Conservation (phyloP, 2,329 filamentous ascomycete genomes). For the Verruconis gallopava region DNA sequence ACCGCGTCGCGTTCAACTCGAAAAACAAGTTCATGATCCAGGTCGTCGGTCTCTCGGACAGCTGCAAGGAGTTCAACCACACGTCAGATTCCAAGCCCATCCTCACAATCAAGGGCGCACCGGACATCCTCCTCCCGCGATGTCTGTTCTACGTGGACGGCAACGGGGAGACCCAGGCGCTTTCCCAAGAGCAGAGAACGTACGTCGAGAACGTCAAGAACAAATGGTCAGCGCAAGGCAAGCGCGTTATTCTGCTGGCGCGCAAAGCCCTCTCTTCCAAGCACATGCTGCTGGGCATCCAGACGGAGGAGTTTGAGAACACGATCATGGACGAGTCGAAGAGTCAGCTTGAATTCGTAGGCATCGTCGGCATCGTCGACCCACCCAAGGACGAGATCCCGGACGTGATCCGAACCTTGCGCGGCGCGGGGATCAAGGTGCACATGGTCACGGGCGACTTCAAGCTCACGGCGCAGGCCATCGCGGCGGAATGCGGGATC, state of each 20-base stretch:
- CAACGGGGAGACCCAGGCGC: constrained; percentile 39
- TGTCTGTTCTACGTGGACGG: constrained; percentile 45
- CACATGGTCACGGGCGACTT: constrained; percentile 78
- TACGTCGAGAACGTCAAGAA: constrained; percentile 50
- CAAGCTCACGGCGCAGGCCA: constrained; percentile 59
- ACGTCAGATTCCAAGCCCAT: constrained; percentile 17
- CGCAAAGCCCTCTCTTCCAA: constrained; percentile 38
- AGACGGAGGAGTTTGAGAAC: constrained; percentile 41
- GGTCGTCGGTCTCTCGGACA: constrained; percentile 35
- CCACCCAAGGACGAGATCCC: constrained; percentile 48
- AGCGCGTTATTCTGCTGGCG: constrained; percentile 53
- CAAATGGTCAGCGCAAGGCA: constrained; percentile 54
- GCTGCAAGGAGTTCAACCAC: constrained; percentile 17
- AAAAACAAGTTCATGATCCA: constrained; percentile 75
- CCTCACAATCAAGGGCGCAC: constrained; percentile 67
- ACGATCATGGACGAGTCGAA: constrained; percentile 42
- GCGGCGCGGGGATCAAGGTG: constrained; percentile 58
- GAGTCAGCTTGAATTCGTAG: constrained; percentile 38
- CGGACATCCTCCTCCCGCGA: constrained; percentile 56
- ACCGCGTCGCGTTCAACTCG: constrained; percentile 56
- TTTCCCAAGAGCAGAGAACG: constrained; percentile 34
- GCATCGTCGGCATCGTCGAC: constrained; percentile 46
- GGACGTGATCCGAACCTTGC: constrained; percentile 46
- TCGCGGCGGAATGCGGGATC: constrained; percentile 60
- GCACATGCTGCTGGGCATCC: constrained; percentile 29